Base-by-base conservation (phyloP, 2,329 filamentous ascomycete genomes). In the Beauveria medogensis region DNA sequence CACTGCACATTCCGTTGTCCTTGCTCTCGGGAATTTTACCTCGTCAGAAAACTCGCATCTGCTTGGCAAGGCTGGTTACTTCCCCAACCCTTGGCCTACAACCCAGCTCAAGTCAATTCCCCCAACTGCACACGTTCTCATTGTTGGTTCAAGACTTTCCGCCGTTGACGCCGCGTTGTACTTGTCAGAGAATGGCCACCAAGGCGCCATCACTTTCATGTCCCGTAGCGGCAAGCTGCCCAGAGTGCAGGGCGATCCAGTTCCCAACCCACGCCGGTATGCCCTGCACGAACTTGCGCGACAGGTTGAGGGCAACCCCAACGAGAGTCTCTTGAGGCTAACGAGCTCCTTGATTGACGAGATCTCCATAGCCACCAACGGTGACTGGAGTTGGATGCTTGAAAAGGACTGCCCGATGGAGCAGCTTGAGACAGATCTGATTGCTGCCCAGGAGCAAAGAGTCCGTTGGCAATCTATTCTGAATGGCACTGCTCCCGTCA, bases 301-400 rank as follows among this genome's bases (percentile, higher is more conserved):
- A 14, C n/a, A 58, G 48, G 53, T 61, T 1, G 60, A 57, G 40
- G 24, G 24, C 48, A 48, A 43, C 30, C 30, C 47, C 18, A 20
- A 52, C 40, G 60, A 62, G 24, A 53, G 47, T 18, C 52, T 59
- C 3, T 41, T 62, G 40, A 40, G 55, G 4, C 41, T 62, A 1
- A 43, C 60, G 7, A 62, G 55, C 40, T 30, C 41, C 5, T 18
- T 62, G 6, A 34, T 54, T 3, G 60, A 62, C n/a, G 60, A 62
- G 41, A 46, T 62, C 0, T 58, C 60, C 2, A 6, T 18, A 2
- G 60, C 60, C 12, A 62, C 55, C 12, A n/a, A 41, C 41, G 60
- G 60, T 12, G 60, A 62, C 28, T 62, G 60, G 60, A 54, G 47
- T 30, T 62, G 60, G 60, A 54, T 62, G 60, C 16, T 58, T 16